Evolutionary conservation across 2,329 filamentous ascomycete species (phyloP), one percentile per base, ranked within the genome.

Genomic region (Sarocladium brachiariae): DNA sequence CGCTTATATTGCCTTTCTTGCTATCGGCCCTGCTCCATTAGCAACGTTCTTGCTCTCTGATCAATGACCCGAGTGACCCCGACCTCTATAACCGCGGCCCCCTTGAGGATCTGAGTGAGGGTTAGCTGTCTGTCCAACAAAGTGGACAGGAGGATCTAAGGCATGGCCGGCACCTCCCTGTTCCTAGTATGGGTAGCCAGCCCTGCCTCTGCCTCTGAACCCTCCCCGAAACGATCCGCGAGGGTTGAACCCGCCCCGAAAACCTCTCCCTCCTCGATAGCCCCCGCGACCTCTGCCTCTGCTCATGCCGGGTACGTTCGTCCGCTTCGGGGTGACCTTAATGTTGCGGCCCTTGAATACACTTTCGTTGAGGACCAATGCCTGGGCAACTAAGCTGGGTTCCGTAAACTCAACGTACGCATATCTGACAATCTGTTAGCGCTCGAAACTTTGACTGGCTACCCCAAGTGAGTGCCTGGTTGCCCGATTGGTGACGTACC

Each of bases 371-470:
- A 99, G 76, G 35, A 97, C 90, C 54, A 99, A 79, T 23, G 93
- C 93, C 68, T 95, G 89, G 45, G 89, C 89, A 56, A 99, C 92
- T 54, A 96, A 77, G 69, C 83, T 91, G 46, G 93, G 90, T 72
- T 97, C 93, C 54, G 89, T 86, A 66, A 99, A 99, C 71, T 99
- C 93, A 62, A 99, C 93, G 71, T 99, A 99, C 64, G 93, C 93
- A 73, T 99, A 99, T 57, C 91, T 96, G 70, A 51, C 58, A 43
- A 31, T 14, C 16, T 18, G 50, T 57, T 43, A 61, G 59, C 50
- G 41, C n/a, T 25, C n/a, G 2, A 33, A 35, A 16, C 13, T 13
- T 37, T 52, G 31, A 10, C 7, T 13, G 27, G 27, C 13, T 30
- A 13, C 27, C 2, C 11, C 48, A 11, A 43, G n/a, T 6, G 43